Base-by-base conservation (phyloP, 2,329 filamentous ascomycete species). In the Xylogone sp. region DNA sequence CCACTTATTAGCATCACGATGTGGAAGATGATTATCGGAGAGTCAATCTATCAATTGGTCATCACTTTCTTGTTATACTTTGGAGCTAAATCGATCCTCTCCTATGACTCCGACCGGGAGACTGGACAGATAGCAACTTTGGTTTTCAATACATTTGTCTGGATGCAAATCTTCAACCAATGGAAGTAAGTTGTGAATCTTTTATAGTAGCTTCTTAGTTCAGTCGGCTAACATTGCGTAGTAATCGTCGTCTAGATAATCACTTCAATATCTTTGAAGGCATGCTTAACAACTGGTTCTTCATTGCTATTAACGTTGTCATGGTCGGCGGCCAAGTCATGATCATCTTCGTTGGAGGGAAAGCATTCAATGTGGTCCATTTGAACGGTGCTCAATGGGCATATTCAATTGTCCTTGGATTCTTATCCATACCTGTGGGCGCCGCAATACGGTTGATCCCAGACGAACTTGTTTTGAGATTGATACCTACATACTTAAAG, bases 151-250 rank as follows among this genome's bases (percentile, higher is more conserved):
- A 94, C 90, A 0, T 97, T 97, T 66, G 93, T 97, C 49, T 97
- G 93, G 93, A 97, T 97, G 92, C 93, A 97, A 63, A 95, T 97
- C 62, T 97, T 97, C 76, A 97, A 97, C 71, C 88, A 96, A 66
- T 89, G 95, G 81, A 97, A 97, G 82, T 85, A 77, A 81, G 82
- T 83, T 56, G 8, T 47, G 13, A 19, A 12, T 21, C 59, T 58
- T 39, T 67, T 56, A 7, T 2, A 43, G 16, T 10, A 20, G 21
- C 16, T 51, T 43, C 51, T 44, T 60, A 46, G 56, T 47, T 7
- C 29, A 34, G 16, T 8, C 31, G 27, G 43, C 50, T 56, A 58
- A 57, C 67, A 67, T 55, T 65, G 39, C 21, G 3, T 54, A 86
- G 82, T 75, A 96, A 96, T 72, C 90, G 93, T 53, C 90, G 93